A percentile compares a stretch with the other conserved stretches of the same genome.
Evolutionary conservation across 495 filamentous ascomycete species (phyloP).

Genomic region (Penicillium silybi): DNA sequence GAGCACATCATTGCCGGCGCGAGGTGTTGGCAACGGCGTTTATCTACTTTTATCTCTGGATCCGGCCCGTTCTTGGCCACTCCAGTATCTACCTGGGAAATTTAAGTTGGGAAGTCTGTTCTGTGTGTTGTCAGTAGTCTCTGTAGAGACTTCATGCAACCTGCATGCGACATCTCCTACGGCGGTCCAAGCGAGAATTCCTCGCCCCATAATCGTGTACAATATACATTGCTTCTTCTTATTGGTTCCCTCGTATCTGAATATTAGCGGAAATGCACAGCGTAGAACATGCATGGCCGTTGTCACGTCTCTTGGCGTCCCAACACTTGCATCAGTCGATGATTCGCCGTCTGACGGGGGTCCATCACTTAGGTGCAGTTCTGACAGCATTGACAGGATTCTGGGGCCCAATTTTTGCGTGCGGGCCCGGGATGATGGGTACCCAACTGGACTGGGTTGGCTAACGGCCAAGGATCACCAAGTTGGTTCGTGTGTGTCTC

Average conservation of each 20-base stretch:
- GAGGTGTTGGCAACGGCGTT: slow-evolving; percentile 22
- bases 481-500: too few relatives aligned
- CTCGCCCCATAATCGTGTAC: slow-evolving; percentile 1
- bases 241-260: not conserved
- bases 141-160: not conserved
- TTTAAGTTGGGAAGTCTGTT: not conserved
- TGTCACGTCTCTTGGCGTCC: slow-evolving; percentile 2
- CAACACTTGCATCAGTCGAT: not conserved
- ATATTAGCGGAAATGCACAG: not conserved
- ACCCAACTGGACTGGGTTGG: not conserved
- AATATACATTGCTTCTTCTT: not conserved
- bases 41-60: not conserved
- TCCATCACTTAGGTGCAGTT: not conserved
- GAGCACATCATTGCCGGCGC: slow-evolving; percentile 10
- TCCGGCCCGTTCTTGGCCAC: not conserved
- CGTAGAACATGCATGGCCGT: slow-evolving; percentile 12
- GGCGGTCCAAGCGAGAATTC: not conserved
- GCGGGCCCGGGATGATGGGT: not conserved
- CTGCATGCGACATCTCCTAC: not conserved
- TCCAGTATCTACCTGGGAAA: slow-evolving; percentile 1
- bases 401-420: not conserved
- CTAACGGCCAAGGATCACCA: not conserved
- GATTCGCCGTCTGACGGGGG: too few relatives aligned
- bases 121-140: slow-evolving; percentile 1
- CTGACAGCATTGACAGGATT: not conserved